Base-by-base conservation (phyloP, 257 asterid species). In the Forsythia viridissima region DNA sequence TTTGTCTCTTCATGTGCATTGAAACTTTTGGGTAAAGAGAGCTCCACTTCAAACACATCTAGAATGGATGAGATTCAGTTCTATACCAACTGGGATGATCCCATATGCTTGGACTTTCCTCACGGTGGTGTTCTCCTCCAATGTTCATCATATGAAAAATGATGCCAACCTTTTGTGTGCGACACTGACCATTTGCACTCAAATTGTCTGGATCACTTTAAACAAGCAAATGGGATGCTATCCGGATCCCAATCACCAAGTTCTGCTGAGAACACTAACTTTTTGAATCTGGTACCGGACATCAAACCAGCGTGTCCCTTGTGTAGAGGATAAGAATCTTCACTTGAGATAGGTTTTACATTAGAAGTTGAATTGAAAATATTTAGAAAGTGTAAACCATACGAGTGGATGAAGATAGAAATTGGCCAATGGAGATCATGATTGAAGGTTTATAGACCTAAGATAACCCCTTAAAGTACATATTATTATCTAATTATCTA, bases 271-370 rank as follows among this genome's bases (percentile, higher is more conserved):
- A 84, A 71, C 70, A 52, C 61, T 57, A 82, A 72, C 42, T 51
- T 37, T 40, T 38, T 68, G 76, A 85, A 67, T 69, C 72, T 80
- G 67, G 90, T 59, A 66, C 81, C 85, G 12, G 85, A 84, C 21
- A 71, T 61, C 76, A 88, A 81, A 85, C 90, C 95, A 12, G 72
- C 81, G 4, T 93, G 97, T 80, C 97, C 97, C 67, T 84, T 93
- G 79, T 93, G 97, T 80, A 84, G 97, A 83, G 97, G 97, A 76
- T n/a, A n/a, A n/a, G n/a, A n/a, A n/a, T n/a, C n/a, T n/a, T n/a
- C n/a, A n/a, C n/a, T n/a, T n/a, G n/a, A n/a, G n/a, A n/a, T n/a
- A n/a, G n/a, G n/a, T n/a, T n/a, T n/a, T n/a, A n/a, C n/a, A n/a
- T n/a, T n/a, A n/a, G n/a, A n/a, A n/a, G n/a, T n/a, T n/a, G n/a